These are phyloP conservation scores for Yamadazyma philogaea DNA, from an alignment of 805 yeast species.

Conservation along the genomic window DNA sequence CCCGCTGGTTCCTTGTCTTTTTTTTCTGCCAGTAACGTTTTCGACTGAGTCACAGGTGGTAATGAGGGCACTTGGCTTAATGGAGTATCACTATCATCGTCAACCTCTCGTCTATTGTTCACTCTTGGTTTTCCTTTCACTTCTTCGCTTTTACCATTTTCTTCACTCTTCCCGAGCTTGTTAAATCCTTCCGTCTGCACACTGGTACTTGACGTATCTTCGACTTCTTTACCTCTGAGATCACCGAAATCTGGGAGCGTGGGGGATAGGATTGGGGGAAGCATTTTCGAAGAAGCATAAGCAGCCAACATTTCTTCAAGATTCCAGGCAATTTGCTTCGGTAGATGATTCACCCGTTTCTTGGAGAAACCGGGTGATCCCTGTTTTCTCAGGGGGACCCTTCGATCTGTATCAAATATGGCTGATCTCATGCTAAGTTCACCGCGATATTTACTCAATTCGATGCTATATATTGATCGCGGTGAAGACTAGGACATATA, in stretches of 20 bases:
- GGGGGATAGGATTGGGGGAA: constrained; percentile 41
- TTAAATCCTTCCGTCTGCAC: neutral
- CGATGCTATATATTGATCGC: constrained; percentile 1
- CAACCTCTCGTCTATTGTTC: constrained; percentile 3
- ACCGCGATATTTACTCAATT: constrained; percentile 1
- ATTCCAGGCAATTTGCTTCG: constrained; percentile 27
- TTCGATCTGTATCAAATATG: constrained; percentile 22
- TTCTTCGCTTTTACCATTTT: neutral
- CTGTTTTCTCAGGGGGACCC: constrained; percentile 3
- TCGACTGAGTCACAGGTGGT: neutral
- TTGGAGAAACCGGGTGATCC: constrained; percentile 4
- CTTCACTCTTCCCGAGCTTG: neutral
- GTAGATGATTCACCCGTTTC: neutral
- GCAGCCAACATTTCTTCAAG: constrained; percentile 36
- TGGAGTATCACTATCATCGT: constrained; percentile 3
- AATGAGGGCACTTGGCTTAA: constrained; percentile 2
- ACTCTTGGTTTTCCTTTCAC: neutral
- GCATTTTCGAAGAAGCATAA: constrained; percentile 29
- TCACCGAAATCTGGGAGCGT: constrained; percentile 25
- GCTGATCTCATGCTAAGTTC: constrained; percentile 28
- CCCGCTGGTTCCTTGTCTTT: neutral
- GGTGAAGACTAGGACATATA: neutral
- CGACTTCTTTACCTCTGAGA: neutral
- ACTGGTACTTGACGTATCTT: neutral
- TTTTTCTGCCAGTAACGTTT: neutral